Evolutionary conservation across 768 basidiomycete species (phyloP).

Genomic region (Tulasnella sp.): DNA sequence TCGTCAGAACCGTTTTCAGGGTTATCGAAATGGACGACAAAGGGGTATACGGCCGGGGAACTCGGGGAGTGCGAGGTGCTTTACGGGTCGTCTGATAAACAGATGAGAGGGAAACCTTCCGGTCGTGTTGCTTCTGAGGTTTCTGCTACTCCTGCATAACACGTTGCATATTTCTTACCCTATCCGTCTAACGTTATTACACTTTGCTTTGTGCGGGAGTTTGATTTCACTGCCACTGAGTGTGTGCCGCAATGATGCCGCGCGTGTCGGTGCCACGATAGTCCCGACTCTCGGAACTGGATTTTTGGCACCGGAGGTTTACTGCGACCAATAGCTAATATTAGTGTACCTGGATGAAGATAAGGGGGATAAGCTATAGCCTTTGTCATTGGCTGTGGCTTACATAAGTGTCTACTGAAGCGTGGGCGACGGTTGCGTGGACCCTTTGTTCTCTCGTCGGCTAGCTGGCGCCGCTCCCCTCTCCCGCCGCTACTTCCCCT

Average conservation of each 20-base stretch:
- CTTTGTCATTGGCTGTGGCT: not conserved
- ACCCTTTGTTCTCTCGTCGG: not conserved
- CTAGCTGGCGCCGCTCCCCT: not conserved
- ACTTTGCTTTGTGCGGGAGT: constrained; percentile 1
- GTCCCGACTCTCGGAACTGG: not conserved
- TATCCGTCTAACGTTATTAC: constrained; percentile 1
- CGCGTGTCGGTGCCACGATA: not conserved
- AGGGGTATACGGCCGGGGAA: not conserved
- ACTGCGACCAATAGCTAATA: not conserved
- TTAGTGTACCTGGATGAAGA: not conserved
- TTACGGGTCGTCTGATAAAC: constrained; percentile 6
- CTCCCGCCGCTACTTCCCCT: not conserved
- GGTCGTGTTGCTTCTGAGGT: not conserved
- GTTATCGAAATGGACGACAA: not conserved
- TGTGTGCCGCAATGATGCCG: not conserved
- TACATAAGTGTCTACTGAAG: not conserved
- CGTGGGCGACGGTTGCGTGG: not conserved
- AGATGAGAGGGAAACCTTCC: constrained; percentile 2
- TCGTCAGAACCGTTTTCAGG: constrained; percentile 2
- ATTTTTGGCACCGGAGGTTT: not conserved
- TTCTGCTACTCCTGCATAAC: not conserved
- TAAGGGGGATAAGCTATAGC: not conserved
- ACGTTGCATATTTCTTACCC: not conserved
- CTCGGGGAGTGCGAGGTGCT: constrained; percentile 19
- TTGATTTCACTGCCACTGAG: not conserved